phyloP scores from a whole-genome alignment of 805 yeast species.

The Zygoascus bituminiphila region DNA sequence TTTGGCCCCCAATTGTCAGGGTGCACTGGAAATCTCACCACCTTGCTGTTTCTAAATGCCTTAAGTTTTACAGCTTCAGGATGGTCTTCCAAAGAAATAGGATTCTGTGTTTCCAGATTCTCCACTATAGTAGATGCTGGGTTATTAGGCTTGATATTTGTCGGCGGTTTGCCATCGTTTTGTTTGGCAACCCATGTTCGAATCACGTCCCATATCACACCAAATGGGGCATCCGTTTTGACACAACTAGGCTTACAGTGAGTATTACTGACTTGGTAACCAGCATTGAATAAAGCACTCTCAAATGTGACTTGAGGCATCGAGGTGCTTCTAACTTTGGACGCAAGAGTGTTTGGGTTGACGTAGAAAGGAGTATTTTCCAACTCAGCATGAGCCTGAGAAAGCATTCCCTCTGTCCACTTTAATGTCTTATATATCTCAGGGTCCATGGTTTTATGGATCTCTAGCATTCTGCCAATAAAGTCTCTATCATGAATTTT shows the following conservation, averaged over 20 bases:
- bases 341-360: constrained; percentile 67
- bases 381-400: constrained; percentile 70
- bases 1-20: constrained; percentile 97
- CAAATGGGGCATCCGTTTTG: constrained; percentile 88
- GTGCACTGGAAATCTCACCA: constrained; percentile 83
- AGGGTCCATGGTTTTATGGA: constrained; percentile 42
- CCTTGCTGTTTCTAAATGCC: constrained; percentile 60
- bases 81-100: constrained; percentile 48
- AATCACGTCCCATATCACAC: constrained; percentile 62
- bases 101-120: constrained; percentile 20
- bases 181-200: constrained; percentile 48
- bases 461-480: constrained; percentile 51
- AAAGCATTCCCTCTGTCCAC: constrained; percentile 87
- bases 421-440: constrained; percentile 67
- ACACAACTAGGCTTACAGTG: constrained; percentile 82
- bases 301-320: constrained; percentile 66
- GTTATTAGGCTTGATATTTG: constrained; percentile 25
- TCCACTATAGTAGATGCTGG: constrained; percentile 27
- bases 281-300: constrained; percentile 78
- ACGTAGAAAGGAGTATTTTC: constrained; percentile 66
- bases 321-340: constrained; percentile 71
- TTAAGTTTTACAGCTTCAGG: constrained; percentile 51
- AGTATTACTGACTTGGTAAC: constrained; percentile 74
- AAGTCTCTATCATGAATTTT: constrained; percentile 63
- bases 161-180: constrained; percentile 26